Evolutionary conservation across 495 filamentous ascomycete species (phyloP).

Genomic region (Neurospora intermedia): DNA sequence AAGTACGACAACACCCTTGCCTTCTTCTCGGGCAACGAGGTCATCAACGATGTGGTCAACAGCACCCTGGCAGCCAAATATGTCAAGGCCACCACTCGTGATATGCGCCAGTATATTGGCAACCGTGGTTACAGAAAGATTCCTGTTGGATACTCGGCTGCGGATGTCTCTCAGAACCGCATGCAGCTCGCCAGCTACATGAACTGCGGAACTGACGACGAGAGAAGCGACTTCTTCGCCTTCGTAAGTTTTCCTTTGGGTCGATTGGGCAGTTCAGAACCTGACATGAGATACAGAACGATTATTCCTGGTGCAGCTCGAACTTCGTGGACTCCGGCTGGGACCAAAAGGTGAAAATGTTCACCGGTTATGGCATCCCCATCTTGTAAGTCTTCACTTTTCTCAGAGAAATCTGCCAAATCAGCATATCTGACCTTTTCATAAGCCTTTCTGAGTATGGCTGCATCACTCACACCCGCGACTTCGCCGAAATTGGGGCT

Average conservation of each 20-base stretch:
- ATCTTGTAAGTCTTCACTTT: conserved; percentile 47
- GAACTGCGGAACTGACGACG: conserved; percentile 84
- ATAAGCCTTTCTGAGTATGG: conserved; percentile 77
- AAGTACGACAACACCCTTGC: conserved; percentile 83
- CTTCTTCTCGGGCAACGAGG: conserved; percentile 97
- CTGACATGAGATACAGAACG: conserved; percentile 44
- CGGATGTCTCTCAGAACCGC: conserved; percentile 76
- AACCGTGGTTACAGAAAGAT: conserved; percentile 64
- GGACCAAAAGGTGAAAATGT: conserved; percentile 86
- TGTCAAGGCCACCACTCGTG: conserved; percentile 87
- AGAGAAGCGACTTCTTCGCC: conserved; percentile 88
- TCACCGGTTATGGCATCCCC: conserved; percentile 80
- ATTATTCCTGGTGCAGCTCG: conserved; percentile 95
- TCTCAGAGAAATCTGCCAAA: not conserved
- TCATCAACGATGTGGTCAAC: conserved; percentile 67
- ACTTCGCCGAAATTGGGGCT: conserved; percentile 68
- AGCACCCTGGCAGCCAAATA: conserved; percentile 70
- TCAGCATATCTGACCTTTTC: conserved; percentile 7
- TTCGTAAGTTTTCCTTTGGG: conserved; percentile 41
- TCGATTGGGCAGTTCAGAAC: not conserved
- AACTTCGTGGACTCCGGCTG: conserved; percentile 70
- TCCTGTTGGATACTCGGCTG: conserved; percentile 89
- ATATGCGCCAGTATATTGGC: conserved; percentile 79
- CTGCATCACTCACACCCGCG: conserved; percentile 67
- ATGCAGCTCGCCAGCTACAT: conserved; percentile 84